Evolutionary conservation across 805 yeast genomes (phyloP), one percentile per base, ranked within the genome.

Genomic region (Jamesozyma lodderae): DNA sequence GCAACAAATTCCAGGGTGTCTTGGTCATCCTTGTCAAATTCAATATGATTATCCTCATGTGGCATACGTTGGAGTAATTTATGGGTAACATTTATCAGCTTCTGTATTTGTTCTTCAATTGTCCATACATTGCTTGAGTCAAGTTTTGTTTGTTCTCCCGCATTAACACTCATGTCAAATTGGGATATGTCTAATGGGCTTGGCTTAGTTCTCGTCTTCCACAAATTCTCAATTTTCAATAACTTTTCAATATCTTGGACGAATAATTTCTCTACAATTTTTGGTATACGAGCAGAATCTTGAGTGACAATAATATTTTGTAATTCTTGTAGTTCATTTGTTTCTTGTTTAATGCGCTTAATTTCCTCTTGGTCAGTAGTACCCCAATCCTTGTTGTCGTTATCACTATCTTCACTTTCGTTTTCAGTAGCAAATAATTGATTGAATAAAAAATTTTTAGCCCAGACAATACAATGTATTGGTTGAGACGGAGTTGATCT

Each of bases 401-500:
- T 57, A 15, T 67, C 68, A 25, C 57, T 58, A 6, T 65, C 68
- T 6, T 59, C 67, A 5, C 48, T 56, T 9, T n/a, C 4, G 1
- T 55, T 54, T 19, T 68, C 70, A 33, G 35, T 51, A 16, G 77
- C 78, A 56, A 87, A 90, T 26, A 92, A 65, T 53, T 86, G 94
- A 18, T 75, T 70, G 55, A 92, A 87, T 36, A 92, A 62, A 53
- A 85, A 94, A 49, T 82, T 85, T 56, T 92, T 92, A 7, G 96
- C 94, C 99, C 99, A 92, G 1, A 94, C 95, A 19, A 92, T 80
- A 59, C 96, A 87, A 55, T 92, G 99, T 5, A 92, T 80, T 0
- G 96, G 96, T 54, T 83, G 87, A 0, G 95, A 84, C 0, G 99
- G 99, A 0, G 98, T 92, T 5, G 96, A 85, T 46, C 99, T 70